phyloP scores from a whole-genome alignment of 2,329 filamentous ascomycete species.

The Fusarium sp. region DNA sequence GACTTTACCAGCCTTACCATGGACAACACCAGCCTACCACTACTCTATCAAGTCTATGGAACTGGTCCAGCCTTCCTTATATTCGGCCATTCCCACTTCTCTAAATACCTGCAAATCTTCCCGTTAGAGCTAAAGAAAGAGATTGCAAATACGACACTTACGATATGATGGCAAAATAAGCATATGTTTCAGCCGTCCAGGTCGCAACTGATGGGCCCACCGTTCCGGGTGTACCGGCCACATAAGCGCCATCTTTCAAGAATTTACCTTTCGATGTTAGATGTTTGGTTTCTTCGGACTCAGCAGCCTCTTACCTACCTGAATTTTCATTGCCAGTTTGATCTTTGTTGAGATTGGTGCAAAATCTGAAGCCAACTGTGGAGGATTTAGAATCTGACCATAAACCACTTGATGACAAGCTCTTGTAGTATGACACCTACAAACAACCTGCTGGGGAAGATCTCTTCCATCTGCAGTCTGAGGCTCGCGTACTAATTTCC shows the following conservation, averaged over 20 bases:
- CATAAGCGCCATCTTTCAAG: background rate
- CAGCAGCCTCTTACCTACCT: too few species aligned
- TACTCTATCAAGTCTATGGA: background rate
- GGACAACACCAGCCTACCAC: background rate
- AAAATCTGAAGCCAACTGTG: too few species aligned
- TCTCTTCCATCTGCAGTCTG: too few species aligned
- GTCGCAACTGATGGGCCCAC: background rate
- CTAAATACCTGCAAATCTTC: background rate
- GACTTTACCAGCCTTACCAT: fast-evolving
- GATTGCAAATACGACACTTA: background rate
- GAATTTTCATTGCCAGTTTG: too few species aligned
- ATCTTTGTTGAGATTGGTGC: too few species aligned
- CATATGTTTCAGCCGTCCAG: background rate
- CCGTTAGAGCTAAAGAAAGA: background rate
- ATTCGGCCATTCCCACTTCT: background rate
- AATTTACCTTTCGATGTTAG: background rate
- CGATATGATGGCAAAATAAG: background rate
- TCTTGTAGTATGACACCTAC: too few species aligned
- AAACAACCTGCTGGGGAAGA: too few species aligned
- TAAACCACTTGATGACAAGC: too few species aligned
- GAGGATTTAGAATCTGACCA: too few species aligned
- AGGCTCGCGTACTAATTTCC: too few species aligned
- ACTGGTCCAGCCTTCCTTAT: background rate
- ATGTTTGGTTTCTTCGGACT: too few species aligned
- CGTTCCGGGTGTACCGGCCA: background rate